These are phyloP conservation scores for Leccinum pellstonianum DNA, from an alignment of 768 basidiomycete species.

Conservation along the genomic window DNA sequence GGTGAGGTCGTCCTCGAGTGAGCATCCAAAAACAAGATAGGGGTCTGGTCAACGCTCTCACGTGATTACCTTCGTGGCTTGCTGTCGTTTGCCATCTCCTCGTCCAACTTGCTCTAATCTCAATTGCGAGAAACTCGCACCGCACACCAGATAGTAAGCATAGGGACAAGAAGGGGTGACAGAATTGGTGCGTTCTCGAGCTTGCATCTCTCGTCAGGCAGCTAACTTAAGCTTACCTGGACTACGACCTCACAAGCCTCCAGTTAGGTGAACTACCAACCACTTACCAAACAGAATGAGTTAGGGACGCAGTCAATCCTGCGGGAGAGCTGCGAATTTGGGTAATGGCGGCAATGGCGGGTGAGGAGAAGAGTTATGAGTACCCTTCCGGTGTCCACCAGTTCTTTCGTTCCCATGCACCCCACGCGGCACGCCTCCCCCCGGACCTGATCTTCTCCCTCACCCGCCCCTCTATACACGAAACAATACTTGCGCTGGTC, in stretches of 20 bases:
- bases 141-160: too few species aligned
- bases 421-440: too few species aligned
- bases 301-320: neutral
- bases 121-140: too few species aligned
- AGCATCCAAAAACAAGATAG: too few species aligned
- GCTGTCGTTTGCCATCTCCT: too few species aligned
- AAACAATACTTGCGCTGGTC: conserved; percentile 28
- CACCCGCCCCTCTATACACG: conserved; percentile 34
- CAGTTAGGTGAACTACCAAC: too few species aligned
- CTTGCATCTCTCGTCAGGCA: neutral
- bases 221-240: neutral
- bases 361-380: neutral
- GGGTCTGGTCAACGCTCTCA: too few species aligned
- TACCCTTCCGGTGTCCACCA: neutral
- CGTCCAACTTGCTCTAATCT: too few species aligned
- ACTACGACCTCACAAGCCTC: too few species aligned
- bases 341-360: neutral
- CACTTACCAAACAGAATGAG: too few species aligned
- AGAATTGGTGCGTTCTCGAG: neutral
- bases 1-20: too few species aligned
- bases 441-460: conserved; percentile 33
- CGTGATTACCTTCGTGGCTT: too few species aligned
- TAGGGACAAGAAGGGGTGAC: neutral
- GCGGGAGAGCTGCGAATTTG: neutral
- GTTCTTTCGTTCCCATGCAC: neutral